Evolutionary conservation across 2,329 filamentous ascomycete genomes (phyloP), one percentile per base, ranked within the genome.

Genomic region (Pseudogymnoascus sp.): DNA sequence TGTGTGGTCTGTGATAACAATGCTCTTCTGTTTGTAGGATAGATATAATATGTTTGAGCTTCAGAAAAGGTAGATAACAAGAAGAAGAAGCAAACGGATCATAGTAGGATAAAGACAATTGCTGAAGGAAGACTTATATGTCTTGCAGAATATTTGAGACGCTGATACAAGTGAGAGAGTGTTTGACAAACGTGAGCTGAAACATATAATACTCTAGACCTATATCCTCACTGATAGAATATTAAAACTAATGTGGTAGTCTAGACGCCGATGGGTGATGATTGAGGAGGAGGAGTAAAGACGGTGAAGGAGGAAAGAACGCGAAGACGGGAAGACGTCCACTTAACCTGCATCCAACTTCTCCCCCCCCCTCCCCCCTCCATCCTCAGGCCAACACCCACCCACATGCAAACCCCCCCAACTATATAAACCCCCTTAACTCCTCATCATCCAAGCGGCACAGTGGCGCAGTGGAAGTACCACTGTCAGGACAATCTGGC

Each of bases 1-100:
- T 80, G 70, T 87, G 84, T 4, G 78, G 74, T 10, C 81, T 80
- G 0, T 82, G 81, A 64, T 88, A 81, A 28, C 3, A 37, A 37
- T 37, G 35, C 11, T 37, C 12, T 11, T 18, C 16, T 18, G 8
- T 40, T 7, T 37, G 14, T 37, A 37, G 4, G 14, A 37, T 37
- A 37, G 35, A 37, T 37, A 37, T 5, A n/a, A n/a, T 37, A n/a
- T 37, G 14, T 37, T 38, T 40, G 37, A 10, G 37, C 37, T 40
- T 40, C 7, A 3, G 7, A 3, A 6, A 40, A 40, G 37, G n/a
- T 18, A 18, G 6, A 10, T 10, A 18, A 16, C 14, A 18, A 10
- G 3, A 40, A 18, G n/a, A 40, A 40, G 28, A 31, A 8, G 28
- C 28, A 31, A 40, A 18, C 6, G n/a, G n/a, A n/a, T 40, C 7